Percentiles rank a stretch among this genome's conserved stretches.
phyloP scores from a whole-genome alignment of 129 eudicot genomes.

The Artemisia annua region DNA sequence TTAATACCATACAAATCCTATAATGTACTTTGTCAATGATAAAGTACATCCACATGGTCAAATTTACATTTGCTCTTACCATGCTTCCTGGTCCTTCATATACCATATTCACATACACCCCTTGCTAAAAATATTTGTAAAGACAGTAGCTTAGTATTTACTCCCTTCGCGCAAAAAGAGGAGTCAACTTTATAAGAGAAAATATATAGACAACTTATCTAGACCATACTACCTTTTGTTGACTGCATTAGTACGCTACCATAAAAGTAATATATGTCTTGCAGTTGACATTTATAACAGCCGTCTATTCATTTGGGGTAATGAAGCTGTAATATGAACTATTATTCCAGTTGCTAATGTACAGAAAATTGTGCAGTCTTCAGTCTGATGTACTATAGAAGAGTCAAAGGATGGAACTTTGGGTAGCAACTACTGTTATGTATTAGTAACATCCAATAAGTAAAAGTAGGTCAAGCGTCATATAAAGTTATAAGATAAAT shows the following conservation, averaged over 20 bases:
- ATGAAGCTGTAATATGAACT: neutral
- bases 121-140: neutral
- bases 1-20: too few relatives aligned
- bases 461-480: neutral
- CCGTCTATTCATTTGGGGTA: neutral
- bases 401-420: neutral
- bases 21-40: neutral
- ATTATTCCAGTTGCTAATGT: neutral
- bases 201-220: neutral
- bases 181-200: neutral
- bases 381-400: neutral
- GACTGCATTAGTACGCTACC: neutral
- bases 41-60: neutral
- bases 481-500: too few relatives aligned
- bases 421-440: neutral
- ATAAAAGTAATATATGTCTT: neutral
- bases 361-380: neutral
- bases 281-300: neutral
- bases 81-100: conserved; percentile 14
- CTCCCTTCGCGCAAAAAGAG: neutral
- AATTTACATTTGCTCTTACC: neutral
- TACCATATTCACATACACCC: neutral
- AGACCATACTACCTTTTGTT: neutral
- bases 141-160: neutral
- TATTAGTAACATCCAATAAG: neutral